Evolutionary conservation across 768 basidiomycete species (phyloP).

Genomic region (Suillus lakei): DNA sequence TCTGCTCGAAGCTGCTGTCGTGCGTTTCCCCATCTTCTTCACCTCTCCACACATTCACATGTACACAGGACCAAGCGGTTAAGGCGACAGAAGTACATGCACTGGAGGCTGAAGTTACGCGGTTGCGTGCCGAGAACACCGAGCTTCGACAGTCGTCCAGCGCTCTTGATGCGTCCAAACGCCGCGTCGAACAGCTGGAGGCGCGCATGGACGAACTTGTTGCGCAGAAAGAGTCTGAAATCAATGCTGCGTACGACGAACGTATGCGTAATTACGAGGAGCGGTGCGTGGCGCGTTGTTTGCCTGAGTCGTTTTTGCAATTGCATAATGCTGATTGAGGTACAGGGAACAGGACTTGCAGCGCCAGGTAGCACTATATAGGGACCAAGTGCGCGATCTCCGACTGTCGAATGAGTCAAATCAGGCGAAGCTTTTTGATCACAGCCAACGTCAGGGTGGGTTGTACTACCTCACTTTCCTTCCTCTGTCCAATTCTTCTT

Average conservation of each 20-base stretch:
- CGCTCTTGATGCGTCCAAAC: conserved; percentile 69
- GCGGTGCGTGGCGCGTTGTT: conserved; percentile 54
- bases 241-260: conserved; percentile 97
- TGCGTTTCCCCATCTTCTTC: conserved; percentile 38
- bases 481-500: not conserved
- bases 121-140: conserved; percentile 80
- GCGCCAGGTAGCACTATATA: conserved; percentile 87
- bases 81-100: conserved; percentile 81
- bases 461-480: not conserved
- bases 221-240: conserved; percentile 91
- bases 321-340: not conserved
- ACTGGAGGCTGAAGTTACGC: conserved; percentile 73
- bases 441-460: conserved; percentile 87
- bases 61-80: conserved; percentile 85
- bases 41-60: not conserved
- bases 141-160: conserved; percentile 78
- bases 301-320: not conserved
- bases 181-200: conserved; percentile 81
- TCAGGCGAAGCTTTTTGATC: conserved; percentile 91
- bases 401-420: conserved; percentile 91
- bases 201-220: conserved; percentile 97
- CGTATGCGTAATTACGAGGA: conserved; percentile 95
- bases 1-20: conserved; percentile 91
- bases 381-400: conserved; percentile 88
- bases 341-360: conserved; percentile 91